phyloP scores from a whole-genome alignment of 2,329 filamentous ascomycete species.

The Claviceps spartinae region DNA sequence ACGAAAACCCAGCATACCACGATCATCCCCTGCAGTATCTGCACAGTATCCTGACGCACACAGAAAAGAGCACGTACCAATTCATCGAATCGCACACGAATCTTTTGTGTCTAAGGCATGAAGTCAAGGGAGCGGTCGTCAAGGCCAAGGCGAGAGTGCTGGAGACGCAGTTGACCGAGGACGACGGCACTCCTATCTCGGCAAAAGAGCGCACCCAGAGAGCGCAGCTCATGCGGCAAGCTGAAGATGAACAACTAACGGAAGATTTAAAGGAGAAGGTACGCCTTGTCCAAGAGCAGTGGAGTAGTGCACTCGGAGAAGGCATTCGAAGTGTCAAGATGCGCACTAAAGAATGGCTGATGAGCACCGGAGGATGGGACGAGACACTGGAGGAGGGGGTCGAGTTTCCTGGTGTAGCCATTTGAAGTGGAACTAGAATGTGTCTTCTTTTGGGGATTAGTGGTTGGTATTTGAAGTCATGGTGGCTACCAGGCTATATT shows the following conservation, averaged over 20 bases:
- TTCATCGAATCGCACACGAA: constrained; percentile 95
- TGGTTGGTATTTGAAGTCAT: too few relatives aligned
- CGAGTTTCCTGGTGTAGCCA: constrained; percentile 30
- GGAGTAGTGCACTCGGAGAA: constrained; percentile 74
- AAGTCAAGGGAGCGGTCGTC: constrained; percentile 71
- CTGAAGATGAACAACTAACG: constrained; percentile 60
- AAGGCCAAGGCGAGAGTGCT: constrained; percentile 53
- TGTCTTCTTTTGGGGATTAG: too few relatives aligned
- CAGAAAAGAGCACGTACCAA: constrained; percentile 87
- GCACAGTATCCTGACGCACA: constrained; percentile 70
- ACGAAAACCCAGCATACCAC: constrained; percentile 74
- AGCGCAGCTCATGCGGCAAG: constrained; percentile 43
- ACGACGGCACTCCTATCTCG: constrained; percentile 18
- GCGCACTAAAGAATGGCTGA: constrained; percentile 58
- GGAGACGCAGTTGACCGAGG: constrained; percentile 46
- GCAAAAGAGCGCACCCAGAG: constrained; percentile 23
- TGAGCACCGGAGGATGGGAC: constrained; percentile 78
- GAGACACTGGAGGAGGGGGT: constrained; percentile 51
- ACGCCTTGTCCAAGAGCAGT: constrained; percentile 77
- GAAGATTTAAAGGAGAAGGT: constrained; percentile 90
- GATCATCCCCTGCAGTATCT: constrained; percentile 81
- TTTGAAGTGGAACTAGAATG: neutral
- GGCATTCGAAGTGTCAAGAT: constrained; percentile 60
- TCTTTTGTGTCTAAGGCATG: constrained; percentile 75
- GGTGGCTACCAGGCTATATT: too few relatives aligned